Evolutionary conservation across 2,329 filamentous ascomycete species (phyloP).

Genomic region (Epichloe sibirici): DNA sequence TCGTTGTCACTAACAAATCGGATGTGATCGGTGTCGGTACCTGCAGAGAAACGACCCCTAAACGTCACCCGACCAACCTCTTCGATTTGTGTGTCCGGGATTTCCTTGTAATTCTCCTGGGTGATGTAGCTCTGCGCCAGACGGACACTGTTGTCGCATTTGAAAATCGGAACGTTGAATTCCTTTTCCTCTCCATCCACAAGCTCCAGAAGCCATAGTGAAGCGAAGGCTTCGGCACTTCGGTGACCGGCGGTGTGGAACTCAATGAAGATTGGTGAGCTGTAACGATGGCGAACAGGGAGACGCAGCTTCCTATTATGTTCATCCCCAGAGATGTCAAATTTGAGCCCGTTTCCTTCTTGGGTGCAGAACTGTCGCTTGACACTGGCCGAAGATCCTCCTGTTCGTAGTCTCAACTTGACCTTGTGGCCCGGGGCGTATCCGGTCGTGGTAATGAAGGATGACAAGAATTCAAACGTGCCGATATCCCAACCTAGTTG

Average conservation of each 20-base stretch:
- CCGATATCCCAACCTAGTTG: constrained; percentile 93
- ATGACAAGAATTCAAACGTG: constrained; percentile 75
- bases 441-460: constrained; percentile 51
- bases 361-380: constrained; percentile 48
- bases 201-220: constrained; percentile 77
- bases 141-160: constrained; percentile 59
- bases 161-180: constrained; percentile 86
- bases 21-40: constrained; percentile 77
- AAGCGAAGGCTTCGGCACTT: constrained; percentile 60
- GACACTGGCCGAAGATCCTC: constrained; percentile 66
- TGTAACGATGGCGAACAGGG: constrained; percentile 81
- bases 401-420: constrained; percentile 70
- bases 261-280: constrained; percentile 81
- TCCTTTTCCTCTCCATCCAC: constrained; percentile 65
- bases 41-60: constrained; percentile 72
- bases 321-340: constrained; percentile 34
- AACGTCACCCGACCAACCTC: constrained; percentile 76
- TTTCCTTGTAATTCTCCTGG: constrained; percentile 54
- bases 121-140: constrained; percentile 90
- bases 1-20: constrained; percentile 78
- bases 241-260: constrained; percentile 61
- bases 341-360: constrained; percentile 40
- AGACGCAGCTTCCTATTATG: constrained; percentile 47
- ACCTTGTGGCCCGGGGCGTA: constrained; percentile 55
- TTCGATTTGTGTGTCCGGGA: constrained; percentile 64